Evolutionary conservation across 257 asterid species (phyloP).

Genomic region (Phtheirospermum japonicum): DNA sequence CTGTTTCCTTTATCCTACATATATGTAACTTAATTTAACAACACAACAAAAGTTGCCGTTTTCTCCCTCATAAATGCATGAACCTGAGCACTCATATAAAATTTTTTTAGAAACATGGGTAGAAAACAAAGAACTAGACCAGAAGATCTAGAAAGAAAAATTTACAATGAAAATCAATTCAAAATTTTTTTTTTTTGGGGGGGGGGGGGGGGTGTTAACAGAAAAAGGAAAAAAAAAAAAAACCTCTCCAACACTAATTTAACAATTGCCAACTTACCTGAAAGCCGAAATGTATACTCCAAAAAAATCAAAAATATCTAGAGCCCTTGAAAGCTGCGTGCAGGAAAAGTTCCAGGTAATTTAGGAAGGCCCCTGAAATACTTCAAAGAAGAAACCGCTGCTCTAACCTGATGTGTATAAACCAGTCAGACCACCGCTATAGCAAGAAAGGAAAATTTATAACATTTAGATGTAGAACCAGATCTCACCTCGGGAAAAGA

Average conservation of each 20-base stretch:
- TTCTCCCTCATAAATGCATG: constrained; percentile 1
- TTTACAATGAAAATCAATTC: constrained; percentile 19
- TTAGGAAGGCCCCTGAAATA: constrained; percentile 80
- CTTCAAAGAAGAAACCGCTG: constrained; percentile 78
- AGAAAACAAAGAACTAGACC: constrained; percentile 3
- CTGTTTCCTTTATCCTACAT: constrained; percentile 1
- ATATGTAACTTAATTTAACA: neutral
- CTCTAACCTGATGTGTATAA: constrained; percentile 57
- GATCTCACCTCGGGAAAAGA: constrained; percentile 73
- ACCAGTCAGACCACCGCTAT: constrained; percentile 26
- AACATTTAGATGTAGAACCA: constrained; percentile 25
- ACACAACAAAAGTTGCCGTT: neutral
- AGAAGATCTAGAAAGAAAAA: constrained; percentile 18
- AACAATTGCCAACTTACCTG: constrained; percentile 59
- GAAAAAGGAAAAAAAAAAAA: too few relatives aligned
- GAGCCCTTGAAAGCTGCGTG: constrained; percentile 66
- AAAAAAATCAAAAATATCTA: constrained; percentile 81
- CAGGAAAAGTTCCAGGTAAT: constrained; percentile 60
- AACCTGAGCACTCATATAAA: neutral
- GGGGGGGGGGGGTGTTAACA: too few relatives aligned
- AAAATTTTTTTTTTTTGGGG: too few relatives aligned
- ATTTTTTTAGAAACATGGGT: neutral
- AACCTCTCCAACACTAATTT: constrained; percentile 18
- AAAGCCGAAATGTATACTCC: constrained; percentile 80
- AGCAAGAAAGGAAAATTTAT: constrained; percentile 5